Evolutionary conservation across 345 rosid species (phyloP), one percentile per base, ranked within the genome.

Genomic region (Boechera divaricarpa): DNA sequence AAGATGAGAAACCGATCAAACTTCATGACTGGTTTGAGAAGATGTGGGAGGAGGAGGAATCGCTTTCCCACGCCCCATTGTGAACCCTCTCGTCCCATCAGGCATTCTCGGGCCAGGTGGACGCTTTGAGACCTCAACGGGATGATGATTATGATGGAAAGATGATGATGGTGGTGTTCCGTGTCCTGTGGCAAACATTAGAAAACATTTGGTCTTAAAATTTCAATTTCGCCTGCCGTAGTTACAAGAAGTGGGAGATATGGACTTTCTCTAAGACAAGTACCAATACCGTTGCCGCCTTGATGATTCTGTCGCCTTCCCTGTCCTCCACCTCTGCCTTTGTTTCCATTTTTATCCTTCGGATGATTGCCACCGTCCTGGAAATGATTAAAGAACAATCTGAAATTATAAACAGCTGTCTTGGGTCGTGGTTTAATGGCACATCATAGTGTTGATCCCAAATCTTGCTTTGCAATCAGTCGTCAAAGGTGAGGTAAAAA

Each of bases 61-160:
- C 69, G 86, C 89, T 76, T 87, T 83, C 45, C 98, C 97, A n/a
- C 98, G 91, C 44, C 98, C 98, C 90, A 87, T 83, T 5, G 95
- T 74, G 78, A 94, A 95, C 65, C 99, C 99, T 75, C 92, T 85
- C 39, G 94, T 95, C 77, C 99, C 99, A 79, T 95, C 98, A 2
- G 99, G 99, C 98, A 94, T 94, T 85, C 73, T 92, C n/a, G 98
- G 98, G 45, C 98, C 98, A 0, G 97, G 96, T 12, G 97, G 96
- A 51, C 89, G 98, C 82, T 87, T 94, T 1, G 87, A 49, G 60
- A 81, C 73, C 76, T 90, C 98, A 9, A 33, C 48, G 0, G 69
- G 69, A 31, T 58, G 48, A 52, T 52, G 47, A 38, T n/a, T 31
- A 5, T 48, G 75, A 81, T 88, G 89, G 41, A 76, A 41, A 0